Percentiles rank a stretch among this genome's conserved stretches.
phyloP scores from a whole-genome alignment of 164 flowering plant genomes.

The Cinnamomum chago region DNA sequence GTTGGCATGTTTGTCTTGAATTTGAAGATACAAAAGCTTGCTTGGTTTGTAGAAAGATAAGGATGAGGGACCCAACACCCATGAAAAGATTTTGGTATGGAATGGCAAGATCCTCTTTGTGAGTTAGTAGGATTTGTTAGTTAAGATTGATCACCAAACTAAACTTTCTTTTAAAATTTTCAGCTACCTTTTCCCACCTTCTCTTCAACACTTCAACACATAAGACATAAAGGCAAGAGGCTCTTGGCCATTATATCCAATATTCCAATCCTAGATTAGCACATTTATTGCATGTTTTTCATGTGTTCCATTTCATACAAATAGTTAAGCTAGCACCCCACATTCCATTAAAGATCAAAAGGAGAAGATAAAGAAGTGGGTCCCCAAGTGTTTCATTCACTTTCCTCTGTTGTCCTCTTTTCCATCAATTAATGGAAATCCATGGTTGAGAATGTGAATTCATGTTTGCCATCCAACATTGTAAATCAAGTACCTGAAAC shows the following conservation, averaged over 20 bases:
- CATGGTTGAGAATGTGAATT: background rate
- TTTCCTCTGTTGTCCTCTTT: background rate
- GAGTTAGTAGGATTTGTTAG: background rate
- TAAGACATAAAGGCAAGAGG: background rate
- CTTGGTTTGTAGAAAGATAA: background rate
- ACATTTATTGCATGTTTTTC: background rate
- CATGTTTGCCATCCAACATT: background rate
- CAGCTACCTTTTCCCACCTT: no score
- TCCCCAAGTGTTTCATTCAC: background rate
- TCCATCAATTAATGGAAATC: background rate
- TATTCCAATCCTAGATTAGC: background rate
- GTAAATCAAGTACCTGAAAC: background rate
- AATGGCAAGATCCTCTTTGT: background rate
- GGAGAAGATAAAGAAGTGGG: background rate
- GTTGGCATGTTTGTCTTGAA: background rate
- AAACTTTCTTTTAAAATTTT: background rate
- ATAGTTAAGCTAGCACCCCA: background rate
- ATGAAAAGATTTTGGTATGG: background rate
- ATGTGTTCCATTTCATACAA: background rate
- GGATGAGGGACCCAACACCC: background rate
- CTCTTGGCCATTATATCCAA: background rate
- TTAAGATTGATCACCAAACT: background rate
- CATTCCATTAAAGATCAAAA: background rate
- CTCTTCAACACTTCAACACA: background rate
- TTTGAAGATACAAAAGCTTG: background rate